phyloP scores from a whole-genome alignment of 2,329 filamentous ascomycete species.

The Conoideocrella luteorostrata region DNA sequence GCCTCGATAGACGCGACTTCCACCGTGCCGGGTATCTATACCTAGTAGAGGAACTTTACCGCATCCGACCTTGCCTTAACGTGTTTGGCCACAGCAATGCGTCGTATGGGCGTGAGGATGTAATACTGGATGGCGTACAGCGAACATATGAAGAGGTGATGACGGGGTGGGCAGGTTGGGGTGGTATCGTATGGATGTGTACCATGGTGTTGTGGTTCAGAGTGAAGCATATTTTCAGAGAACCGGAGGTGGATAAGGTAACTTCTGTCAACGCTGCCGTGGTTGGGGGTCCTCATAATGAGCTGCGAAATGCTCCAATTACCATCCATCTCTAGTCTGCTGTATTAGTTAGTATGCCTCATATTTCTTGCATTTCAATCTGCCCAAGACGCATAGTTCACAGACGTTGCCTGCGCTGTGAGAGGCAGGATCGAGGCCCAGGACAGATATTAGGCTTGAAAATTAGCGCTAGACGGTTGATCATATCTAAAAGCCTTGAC shows the following conservation, averaged over 20 bases:
- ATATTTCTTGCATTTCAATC: too few relatives aligned
- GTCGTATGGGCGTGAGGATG: slow-evolving; percentile 16
- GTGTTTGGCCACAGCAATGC: slow-evolving; percentile 21
- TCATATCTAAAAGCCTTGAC: too few relatives aligned
- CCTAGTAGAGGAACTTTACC: slow-evolving; percentile 13
- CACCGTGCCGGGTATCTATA: slow-evolving; percentile 17
- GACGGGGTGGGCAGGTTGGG: slow-evolving; percentile 17
- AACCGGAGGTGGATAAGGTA: not conserved
- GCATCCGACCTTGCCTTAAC: slow-evolving; percentile 13
- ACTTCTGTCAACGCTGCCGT: slow-evolving; percentile 13
- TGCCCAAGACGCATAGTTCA: too few relatives aligned
- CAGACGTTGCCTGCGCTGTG: too few relatives aligned
- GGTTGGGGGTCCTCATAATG: slow-evolving; percentile 10
- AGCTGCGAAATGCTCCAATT: slow-evolving; percentile 9
- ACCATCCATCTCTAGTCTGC: slow-evolving; percentile 1
- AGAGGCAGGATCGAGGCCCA: too few relatives aligned
- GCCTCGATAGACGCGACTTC: slow-evolving; percentile 18
- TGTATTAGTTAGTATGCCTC: too few relatives aligned
- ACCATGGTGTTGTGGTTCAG: slow-evolving; percentile 8
- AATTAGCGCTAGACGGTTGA: too few relatives aligned
- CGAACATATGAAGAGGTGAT: slow-evolving; percentile 14
- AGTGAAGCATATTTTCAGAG: not conserved
- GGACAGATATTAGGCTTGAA: too few relatives aligned
- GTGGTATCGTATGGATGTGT: slow-evolving; percentile 12
- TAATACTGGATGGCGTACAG: slow-evolving; percentile 13